These are phyloP conservation scores for Aspergillus panamensis DNA, from an alignment of 495 filamentous ascomycete genomes.

Conservation along the genomic window DNA sequence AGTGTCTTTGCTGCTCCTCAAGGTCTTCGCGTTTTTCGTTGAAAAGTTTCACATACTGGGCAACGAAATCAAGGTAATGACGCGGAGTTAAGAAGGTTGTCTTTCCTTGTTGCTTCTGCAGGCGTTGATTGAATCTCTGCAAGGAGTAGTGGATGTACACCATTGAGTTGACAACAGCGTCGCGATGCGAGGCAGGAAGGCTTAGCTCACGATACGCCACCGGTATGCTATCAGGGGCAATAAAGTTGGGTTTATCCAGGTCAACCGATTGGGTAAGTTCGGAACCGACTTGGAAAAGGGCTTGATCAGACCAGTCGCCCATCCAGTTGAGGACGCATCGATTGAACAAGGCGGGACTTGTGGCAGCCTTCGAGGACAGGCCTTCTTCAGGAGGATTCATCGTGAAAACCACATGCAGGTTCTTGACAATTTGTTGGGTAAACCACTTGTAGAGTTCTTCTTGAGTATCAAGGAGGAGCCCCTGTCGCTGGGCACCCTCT, in stretches of 20 bases:
- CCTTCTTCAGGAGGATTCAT: constrained; percentile 99
- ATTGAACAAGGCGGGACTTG: constrained; percentile 96
- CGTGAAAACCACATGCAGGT: constrained; percentile 97
- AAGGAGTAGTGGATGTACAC: constrained; percentile 97
- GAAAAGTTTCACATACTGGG: constrained; percentile 95
- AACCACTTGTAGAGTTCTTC: constrained; percentile 99
- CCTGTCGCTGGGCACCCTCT: constrained; percentile 95
- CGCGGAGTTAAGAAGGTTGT: constrained; percentile 90
- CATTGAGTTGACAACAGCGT: constrained; percentile 94
- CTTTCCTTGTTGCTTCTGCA: constrained; percentile 86
- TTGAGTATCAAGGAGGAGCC: constrained; percentile 88
- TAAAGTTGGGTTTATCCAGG: constrained; percentile 79
- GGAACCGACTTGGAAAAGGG: constrained; percentile 94
- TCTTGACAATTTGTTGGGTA: constrained; percentile 98
- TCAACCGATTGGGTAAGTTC: constrained; percentile 96
- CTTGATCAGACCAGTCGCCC: constrained; percentile 98
- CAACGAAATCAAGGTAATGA: constrained; percentile 97
- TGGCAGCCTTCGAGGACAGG: constrained; percentile 90
- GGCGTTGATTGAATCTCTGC: constrained; percentile 80
- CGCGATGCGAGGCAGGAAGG: constrained; percentile 83
- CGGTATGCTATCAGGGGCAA: constrained; percentile 86
- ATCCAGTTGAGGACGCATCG: constrained; percentile 99
- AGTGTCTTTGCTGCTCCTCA: constrained; percentile 95
- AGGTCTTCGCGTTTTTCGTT: constrained; percentile 98
- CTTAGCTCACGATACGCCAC: constrained; percentile 82